Conservation (phyloP, 2,329 filamentous ascomycete species). For the Phialophora tarda region DNA sequence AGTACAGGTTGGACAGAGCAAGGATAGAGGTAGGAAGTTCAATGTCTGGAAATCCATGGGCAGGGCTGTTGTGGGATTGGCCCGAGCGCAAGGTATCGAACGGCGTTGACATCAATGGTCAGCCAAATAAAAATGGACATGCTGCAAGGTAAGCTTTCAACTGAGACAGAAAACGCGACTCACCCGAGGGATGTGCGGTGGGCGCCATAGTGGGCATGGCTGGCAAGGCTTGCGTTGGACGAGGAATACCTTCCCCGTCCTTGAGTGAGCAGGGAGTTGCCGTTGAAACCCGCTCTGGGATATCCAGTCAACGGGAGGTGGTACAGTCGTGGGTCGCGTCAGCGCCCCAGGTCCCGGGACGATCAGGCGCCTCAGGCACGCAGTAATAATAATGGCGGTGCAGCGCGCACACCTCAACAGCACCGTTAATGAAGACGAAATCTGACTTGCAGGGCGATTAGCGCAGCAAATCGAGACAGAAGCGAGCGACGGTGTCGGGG, state of each 20-base stretch:
- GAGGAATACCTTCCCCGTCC: constrained; percentile 11
- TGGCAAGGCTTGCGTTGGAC: constrained; percentile 28
- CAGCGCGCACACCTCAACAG: background rate
- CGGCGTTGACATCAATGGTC: constrained; percentile 20
- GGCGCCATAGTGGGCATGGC: constrained; percentile 21
- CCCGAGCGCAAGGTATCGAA: constrained; percentile 14
- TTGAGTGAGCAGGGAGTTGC: constrained; percentile 8
- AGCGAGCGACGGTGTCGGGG: constrained; percentile 13
- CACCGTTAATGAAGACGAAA: background rate
- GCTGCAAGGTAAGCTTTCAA: constrained; percentile 26
- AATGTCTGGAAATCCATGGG: constrained; percentile 13
- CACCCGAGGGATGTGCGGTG: constrained; percentile 25
- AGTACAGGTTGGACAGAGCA: constrained; percentile 27
- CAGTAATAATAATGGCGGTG: constrained; percentile 3
- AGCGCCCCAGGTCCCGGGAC: constrained; percentile 9
- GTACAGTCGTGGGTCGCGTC: constrained; percentile 14
- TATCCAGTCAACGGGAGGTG: constrained; percentile 14
- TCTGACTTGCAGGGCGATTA: constrained; percentile 13
- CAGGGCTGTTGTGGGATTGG: constrained; percentile 16
- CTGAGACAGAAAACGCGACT: constrained; percentile 28
- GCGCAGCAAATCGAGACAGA: background rate
- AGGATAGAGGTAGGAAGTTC: constrained; percentile 15
- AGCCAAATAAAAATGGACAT: constrained; percentile 21
- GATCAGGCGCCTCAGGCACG: constrained; percentile 15
- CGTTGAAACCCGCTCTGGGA: constrained; percentile 14